Evolutionary conservation across 768 basidiomycete genomes (phyloP).

Genomic region (Fomitopsis serialis): DNA sequence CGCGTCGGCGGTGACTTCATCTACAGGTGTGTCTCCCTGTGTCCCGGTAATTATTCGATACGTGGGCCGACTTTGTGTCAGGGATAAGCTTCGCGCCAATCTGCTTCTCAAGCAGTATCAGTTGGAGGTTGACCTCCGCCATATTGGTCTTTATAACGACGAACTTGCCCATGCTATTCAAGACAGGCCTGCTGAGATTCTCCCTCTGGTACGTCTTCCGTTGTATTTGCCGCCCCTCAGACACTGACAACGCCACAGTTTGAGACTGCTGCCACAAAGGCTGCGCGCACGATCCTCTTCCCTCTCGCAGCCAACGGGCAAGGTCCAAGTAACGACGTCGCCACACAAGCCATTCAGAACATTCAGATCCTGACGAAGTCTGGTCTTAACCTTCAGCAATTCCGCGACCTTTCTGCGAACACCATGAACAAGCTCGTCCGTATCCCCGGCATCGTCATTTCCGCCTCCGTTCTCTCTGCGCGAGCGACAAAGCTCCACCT

Average conservation of each 20-base stretch:
- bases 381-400: constrained; percentile 90
- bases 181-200: constrained; percentile 80
- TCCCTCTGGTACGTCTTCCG: constrained; percentile 65
- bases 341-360: constrained; percentile 50
- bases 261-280: constrained; percentile 84
- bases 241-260: constrained; percentile 45
- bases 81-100: constrained; percentile 88
- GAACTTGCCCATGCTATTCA: constrained; percentile 90
- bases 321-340: constrained; percentile 37
- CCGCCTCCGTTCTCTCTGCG: constrained; percentile 88
- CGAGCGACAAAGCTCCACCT: constrained; percentile 89
- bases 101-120: constrained; percentile 79
- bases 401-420: constrained; percentile 89
- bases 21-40: constrained; percentile 58
- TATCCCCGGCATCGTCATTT: constrained; percentile 96
- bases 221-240: not conserved
- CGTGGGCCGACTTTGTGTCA: constrained; percentile 10
- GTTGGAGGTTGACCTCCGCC: constrained; percentile 51
- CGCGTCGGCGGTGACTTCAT: constrained; percentile 88
- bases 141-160: constrained; percentile 73
- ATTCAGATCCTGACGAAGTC: constrained; percentile 87
- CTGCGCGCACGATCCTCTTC: constrained; percentile 78
- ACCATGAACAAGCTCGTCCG: constrained; percentile 96
- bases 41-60: not conserved
- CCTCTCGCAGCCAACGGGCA: constrained; percentile 49